Conservation (phyloP, 257 asterid genomes). For the Plantago elongata region DNA sequence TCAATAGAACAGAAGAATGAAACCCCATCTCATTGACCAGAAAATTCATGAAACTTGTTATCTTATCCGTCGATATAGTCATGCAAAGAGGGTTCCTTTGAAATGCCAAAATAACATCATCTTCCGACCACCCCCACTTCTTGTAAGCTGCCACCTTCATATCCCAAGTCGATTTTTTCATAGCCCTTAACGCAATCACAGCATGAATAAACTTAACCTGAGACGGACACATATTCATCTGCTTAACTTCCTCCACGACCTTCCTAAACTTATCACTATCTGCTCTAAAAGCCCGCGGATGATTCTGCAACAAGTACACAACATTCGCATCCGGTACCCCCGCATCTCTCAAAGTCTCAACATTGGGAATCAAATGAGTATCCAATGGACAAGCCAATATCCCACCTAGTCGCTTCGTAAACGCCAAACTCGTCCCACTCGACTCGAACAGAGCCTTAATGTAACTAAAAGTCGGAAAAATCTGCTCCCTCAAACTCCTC, state of each 20-base stretch:
- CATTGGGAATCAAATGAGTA: slow-evolving; percentile 3
- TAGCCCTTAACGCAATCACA: slow-evolving; percentile 9
- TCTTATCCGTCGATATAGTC: slow-evolving; percentile 19
- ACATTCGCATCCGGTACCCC: neutral
- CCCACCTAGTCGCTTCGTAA: neutral
- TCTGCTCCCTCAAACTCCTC: slow-evolving; percentile 10
- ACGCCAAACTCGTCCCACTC: slow-evolving; percentile 1
- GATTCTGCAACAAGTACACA: slow-evolving; percentile 1
- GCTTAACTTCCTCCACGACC: slow-evolving; percentile 18
- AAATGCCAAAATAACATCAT: slow-evolving; percentile 17
- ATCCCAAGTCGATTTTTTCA: slow-evolving; percentile 20
- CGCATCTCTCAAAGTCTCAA: slow-evolving; percentile 6
- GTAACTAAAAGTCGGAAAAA: slow-evolving; percentile 22
- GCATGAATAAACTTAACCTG: slow-evolving; percentile 4
- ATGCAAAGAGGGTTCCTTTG: slow-evolving; percentile 21
- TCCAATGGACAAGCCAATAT: neutral
- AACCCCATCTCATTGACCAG: slow-evolving; percentile 24
- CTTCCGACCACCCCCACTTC: slow-evolving; percentile 29
- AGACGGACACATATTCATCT: slow-evolving; percentile 11
- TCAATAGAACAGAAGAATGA: slow-evolving; percentile 7
- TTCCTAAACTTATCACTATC: slow-evolving; percentile 6
- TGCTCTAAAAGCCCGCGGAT: slow-evolving; percentile 16
- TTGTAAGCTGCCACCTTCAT: slow-evolving; percentile 22
- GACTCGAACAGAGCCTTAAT: slow-evolving; percentile 15
- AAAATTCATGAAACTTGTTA: slow-evolving; percentile 19